phyloP scores from a whole-genome alignment of 2,329 filamentous ascomycete genomes.

The Claviceps fusiformis region DNA sequence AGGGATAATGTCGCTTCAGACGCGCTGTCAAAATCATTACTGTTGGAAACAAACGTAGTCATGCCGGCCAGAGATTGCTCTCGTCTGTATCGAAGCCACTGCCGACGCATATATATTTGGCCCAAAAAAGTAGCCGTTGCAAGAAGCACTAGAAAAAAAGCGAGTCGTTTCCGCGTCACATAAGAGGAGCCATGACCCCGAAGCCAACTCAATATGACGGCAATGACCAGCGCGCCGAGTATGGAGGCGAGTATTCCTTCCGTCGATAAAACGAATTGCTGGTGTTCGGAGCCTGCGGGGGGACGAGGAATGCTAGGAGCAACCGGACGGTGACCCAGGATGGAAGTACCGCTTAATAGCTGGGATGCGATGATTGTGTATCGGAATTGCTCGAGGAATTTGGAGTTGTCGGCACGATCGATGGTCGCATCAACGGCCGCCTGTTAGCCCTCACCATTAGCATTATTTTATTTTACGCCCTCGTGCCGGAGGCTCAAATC shows the following conservation, averaged over 20 bases:
- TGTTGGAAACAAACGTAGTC: slow-evolving; percentile 53
- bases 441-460: slow-evolving; percentile 24
- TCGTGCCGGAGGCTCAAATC: too few relatives aligned
- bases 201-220: slow-evolving; percentile 61
- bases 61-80: slow-evolving; percentile 60
- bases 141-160: slow-evolving; percentile 34
- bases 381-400: slow-evolving; percentile 83
- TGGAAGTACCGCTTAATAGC: slow-evolving; percentile 59
- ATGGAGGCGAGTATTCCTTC: slow-evolving; percentile 36
- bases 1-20: slow-evolving; percentile 64
- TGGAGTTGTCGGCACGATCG: slow-evolving; percentile 64
- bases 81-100: slow-evolving; percentile 69
- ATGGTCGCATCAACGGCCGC: slow-evolving; percentile 58
- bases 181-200: slow-evolving; percentile 35
- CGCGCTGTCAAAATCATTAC: slow-evolving; percentile 70
- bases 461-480: too few relatives aligned
- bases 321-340: slow-evolving; percentile 21
- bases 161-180: slow-evolving; percentile 42
- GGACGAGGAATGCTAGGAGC: slow-evolving; percentile 9
- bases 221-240: slow-evolving; percentile 45
- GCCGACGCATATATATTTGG: slow-evolving; percentile 61
- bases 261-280: slow-evolving; percentile 23
- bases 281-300: slow-evolving; percentile 5
- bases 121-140: slow-evolving; percentile 41
- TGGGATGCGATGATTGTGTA: slow-evolving; percentile 90